Conservation (phyloP, 2,329 filamentous ascomycete species). For the Macrophomina pseudophaseolina region DNA sequence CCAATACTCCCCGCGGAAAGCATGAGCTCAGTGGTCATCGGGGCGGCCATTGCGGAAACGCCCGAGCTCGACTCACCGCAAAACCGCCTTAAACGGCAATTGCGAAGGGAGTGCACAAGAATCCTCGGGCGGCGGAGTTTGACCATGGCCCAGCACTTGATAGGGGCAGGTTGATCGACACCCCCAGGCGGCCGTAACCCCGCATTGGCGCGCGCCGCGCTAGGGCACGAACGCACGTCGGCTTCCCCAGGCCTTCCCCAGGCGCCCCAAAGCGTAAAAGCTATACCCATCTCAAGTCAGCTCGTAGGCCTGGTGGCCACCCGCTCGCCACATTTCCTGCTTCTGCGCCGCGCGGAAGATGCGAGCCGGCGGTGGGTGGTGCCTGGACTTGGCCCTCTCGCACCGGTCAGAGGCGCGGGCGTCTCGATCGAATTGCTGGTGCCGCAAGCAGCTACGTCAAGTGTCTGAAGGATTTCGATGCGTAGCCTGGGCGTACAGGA, state of each 20-base stretch:
- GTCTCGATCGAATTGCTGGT: not conserved
- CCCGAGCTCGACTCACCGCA: not conserved
- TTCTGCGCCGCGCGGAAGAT: not conserved
- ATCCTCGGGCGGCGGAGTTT: slow-evolving; percentile 1
- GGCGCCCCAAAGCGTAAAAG: slow-evolving; percentile 9
- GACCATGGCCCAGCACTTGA: slow-evolving; percentile 8
- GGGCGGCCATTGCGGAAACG: not conserved
- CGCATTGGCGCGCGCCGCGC: slow-evolving; percentile 6
- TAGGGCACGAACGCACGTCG: slow-evolving; percentile 10
- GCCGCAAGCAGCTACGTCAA: no score
- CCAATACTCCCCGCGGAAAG: not conserved
- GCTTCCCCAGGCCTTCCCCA: not conserved
- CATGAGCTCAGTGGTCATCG: not conserved
- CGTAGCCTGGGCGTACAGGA: not conserved
- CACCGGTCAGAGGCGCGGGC: not conserved
- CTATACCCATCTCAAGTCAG: not conserved
- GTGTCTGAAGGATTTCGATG: not conserved
- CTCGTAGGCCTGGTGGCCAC: not conserved
- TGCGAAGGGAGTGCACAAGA: not conserved
- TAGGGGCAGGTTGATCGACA: slow-evolving; percentile 21
- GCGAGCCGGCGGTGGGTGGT: not conserved
- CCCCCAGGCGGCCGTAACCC: slow-evolving; percentile 5
- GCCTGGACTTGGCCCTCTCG: not conserved
- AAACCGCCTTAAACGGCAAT: no score
- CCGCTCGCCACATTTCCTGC: not conserved